Conservation (phyloP, 2,329 filamentous ascomycete genomes). For the Botrytis tulipae region DNA sequence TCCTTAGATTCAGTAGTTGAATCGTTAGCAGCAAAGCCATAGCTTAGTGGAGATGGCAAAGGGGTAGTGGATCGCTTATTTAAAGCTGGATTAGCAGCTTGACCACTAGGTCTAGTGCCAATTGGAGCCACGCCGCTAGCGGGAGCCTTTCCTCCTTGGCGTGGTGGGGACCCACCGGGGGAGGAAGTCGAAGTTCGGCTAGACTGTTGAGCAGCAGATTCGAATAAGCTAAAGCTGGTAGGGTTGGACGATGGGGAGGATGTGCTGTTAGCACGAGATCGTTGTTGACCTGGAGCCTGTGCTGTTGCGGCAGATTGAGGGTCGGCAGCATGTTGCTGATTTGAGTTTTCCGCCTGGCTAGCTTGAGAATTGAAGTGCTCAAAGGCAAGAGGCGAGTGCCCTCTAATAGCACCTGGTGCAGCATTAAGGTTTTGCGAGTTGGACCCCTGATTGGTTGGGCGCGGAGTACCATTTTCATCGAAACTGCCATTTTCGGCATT, state of each 20-base stretch:
- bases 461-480: conserved; percentile 64
- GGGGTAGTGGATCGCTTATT: conserved; percentile 79
- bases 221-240: conserved; percentile 58
- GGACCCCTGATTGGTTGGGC: conserved; percentile 64
- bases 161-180: conserved; percentile 76
- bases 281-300: conserved; percentile 40
- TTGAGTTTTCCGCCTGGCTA: conserved; percentile 29
- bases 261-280: conserved; percentile 77
- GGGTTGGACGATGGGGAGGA: conserved; percentile 75
- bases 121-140: conserved; percentile 81
- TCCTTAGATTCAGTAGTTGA: conserved; percentile 44
- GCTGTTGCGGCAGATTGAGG: conserved; percentile 48
- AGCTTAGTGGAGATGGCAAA: conserved; percentile 82
- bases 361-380: conserved; percentile 58
- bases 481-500: conserved; percentile 61
- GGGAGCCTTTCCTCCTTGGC: conserved; percentile 57
- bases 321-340: conserved; percentile 42
- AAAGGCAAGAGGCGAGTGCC: conserved; percentile 76
- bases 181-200: conserved; percentile 84
- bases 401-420: conserved; percentile 60
- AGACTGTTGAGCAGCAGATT: conserved; percentile 61
- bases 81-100: conserved; percentile 57
- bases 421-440: conserved; percentile 58
- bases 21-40: conserved; percentile 63
- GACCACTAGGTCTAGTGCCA: conserved; percentile 75